A percentile compares a stretch with the other conserved stretches of the same genome.
phyloP scores from a whole-genome alignment of 2,329 filamentous ascomycete species.

The Exophiala lecanii-corni region DNA sequence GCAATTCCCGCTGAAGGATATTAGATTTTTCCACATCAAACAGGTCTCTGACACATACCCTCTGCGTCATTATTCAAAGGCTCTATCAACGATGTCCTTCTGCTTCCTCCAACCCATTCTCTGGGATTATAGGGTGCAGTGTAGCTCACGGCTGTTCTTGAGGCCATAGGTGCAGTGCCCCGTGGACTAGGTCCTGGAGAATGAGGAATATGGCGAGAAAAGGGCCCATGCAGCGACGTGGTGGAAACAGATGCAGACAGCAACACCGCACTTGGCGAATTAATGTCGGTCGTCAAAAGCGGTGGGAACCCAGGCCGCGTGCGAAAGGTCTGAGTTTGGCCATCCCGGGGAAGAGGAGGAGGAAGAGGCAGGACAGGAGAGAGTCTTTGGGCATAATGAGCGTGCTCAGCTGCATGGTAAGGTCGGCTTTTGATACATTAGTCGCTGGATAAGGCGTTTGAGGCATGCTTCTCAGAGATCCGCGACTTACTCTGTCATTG shows the following conservation, averaged over 20 bases:
- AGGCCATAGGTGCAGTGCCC: constrained; percentile 40
- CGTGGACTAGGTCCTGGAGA: constrained; percentile 35
- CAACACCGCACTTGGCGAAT: constrained; percentile 27
- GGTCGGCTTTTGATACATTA: constrained; percentile 21
- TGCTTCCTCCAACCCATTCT: constrained; percentile 43
- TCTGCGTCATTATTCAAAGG: constrained; percentile 10
- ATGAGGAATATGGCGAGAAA: constrained; percentile 34
- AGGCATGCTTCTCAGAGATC: constrained; percentile 4
- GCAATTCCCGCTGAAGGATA: constrained; percentile 19
- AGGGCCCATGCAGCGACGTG: constrained; percentile 42
- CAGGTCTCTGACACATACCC: constrained; percentile 7
- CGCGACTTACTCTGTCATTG: constrained; percentile 19
- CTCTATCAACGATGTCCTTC: constrained; percentile 11
- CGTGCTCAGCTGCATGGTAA: constrained; percentile 11
- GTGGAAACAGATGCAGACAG: constrained; percentile 39
- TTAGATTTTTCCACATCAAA: constrained; percentile 15
- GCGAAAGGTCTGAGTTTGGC: constrained; percentile 32
- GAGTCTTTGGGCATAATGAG: constrained; percentile 16
- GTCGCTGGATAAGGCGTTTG: constrained; percentile 3
- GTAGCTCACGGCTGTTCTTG: constrained; percentile 36
- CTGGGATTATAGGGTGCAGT: constrained; percentile 46
- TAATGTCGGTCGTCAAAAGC: constrained; percentile 38
- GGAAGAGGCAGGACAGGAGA: constrained; percentile 15
- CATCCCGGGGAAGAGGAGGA: constrained; percentile 29
- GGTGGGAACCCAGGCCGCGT: constrained; percentile 41